Evolutionary conservation across 805 yeast genomes (phyloP).

Genomic region (Starmerella floricola): DNA sequence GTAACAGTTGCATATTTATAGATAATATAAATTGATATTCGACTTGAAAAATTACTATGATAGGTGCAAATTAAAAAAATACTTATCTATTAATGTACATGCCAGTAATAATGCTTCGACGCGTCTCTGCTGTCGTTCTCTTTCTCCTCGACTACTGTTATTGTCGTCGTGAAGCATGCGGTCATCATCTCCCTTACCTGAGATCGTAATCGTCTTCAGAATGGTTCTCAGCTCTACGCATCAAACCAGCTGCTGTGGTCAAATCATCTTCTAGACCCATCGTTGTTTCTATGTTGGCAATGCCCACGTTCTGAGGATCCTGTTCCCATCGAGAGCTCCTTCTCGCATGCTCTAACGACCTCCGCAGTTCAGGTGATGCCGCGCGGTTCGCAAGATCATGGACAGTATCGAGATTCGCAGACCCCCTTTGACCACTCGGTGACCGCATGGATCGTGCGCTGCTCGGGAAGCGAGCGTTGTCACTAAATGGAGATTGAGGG

Average conservation of each 20-base stretch:
- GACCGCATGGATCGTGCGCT: background rate
- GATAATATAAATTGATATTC: too few species aligned
- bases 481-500: slow-evolving; percentile 5
- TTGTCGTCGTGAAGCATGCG: too few species aligned
- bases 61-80: background rate
- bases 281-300: slow-evolving; percentile 16
- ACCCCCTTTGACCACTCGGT: background rate
- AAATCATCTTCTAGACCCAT: slow-evolving; percentile 25
- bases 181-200: too few species aligned
- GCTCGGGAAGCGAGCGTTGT: background rate
- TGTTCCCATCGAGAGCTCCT: slow-evolving; percentile 23
- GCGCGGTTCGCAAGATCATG: slow-evolving; percentile 14
- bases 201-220: too few species aligned
- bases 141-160: too few species aligned
- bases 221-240: slow-evolving; percentile 14
- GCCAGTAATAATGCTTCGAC: background rate
- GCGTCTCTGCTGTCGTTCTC: too few species aligned
- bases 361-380: slow-evolving; percentile 18
- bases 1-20: too few species aligned
- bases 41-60: background rate
- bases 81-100: background rate
- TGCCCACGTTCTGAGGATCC: slow-evolving; percentile 18
- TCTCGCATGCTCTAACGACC: slow-evolving; percentile 24
- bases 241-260: slow-evolving; percentile 28
- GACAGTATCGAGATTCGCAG: slow-evolving; percentile 7